phyloP scores from a whole-genome alignment of 805 yeast species.

The Candida glaebosa region DNA sequence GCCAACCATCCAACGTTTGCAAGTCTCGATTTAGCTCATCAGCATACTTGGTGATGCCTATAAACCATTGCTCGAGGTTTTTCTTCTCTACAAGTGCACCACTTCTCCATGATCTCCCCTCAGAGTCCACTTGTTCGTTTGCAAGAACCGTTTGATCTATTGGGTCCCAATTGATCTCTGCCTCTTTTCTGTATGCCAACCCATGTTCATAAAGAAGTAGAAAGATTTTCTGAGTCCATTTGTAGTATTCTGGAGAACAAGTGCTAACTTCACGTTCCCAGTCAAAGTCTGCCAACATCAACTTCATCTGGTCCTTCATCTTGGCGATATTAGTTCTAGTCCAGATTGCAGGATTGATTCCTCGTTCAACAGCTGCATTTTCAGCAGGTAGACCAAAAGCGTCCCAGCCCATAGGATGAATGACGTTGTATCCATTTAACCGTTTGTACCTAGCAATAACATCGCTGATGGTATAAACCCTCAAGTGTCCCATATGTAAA shows the following conservation, averaged over 20 bases:
- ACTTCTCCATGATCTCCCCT: slow-evolving; percentile 94
- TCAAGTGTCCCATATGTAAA: slow-evolving; percentile 88
- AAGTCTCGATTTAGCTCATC: slow-evolving; percentile 64
- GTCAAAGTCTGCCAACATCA: slow-evolving; percentile 83
- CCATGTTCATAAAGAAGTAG: slow-evolving; percentile 69
- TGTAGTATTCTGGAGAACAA: slow-evolving; percentile 82
- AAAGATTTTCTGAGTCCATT: slow-evolving; percentile 89
- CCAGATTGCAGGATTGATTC: slow-evolving; percentile 79
- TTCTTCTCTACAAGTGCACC: slow-evolving; percentile 91
- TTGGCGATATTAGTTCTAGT: slow-evolving; percentile 73
- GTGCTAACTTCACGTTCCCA: slow-evolving; percentile 92
- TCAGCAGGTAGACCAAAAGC: slow-evolving; percentile 98
- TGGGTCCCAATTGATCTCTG: slow-evolving; percentile 98
- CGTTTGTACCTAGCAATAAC: slow-evolving; percentile 74
- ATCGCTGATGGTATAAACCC: slow-evolving; percentile 92
- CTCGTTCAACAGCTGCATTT: slow-evolving; percentile 91
- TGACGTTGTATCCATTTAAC: slow-evolving; percentile 69
- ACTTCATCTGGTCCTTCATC: slow-evolving; percentile 79
- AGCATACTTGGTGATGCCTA: slow-evolving; percentile 84
- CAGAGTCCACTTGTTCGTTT: slow-evolving; percentile 88
- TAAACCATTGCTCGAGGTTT: slow-evolving; percentile 86
- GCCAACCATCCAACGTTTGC: slow-evolving; percentile 68
- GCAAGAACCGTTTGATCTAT: slow-evolving; percentile 93
- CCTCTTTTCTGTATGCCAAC: slow-evolving; percentile 78
- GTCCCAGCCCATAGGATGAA: slow-evolving; percentile 99